Evolutionary conservation across 1,139 yeast genomes (phyloP).

Genomic region (Eremothecium sinecaudum): DNA sequence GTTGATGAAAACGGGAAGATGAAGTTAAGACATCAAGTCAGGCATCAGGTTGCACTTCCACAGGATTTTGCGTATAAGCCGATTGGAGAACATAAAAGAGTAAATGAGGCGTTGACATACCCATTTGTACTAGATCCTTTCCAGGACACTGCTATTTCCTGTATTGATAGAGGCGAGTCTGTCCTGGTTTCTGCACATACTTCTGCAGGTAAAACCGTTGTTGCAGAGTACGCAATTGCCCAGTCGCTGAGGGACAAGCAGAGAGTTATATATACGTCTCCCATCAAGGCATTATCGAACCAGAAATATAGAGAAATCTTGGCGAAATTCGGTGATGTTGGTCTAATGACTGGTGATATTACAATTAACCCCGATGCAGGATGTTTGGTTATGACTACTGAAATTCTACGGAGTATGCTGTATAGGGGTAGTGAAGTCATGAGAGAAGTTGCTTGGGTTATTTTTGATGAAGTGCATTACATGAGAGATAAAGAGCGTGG

Average conservation of each 20-base stretch:
- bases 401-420: slow-evolving; percentile 87
- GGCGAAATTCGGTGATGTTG: slow-evolving; percentile 77
- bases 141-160: slow-evolving; percentile 95
- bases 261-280: slow-evolving; percentile 85
- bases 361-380: slow-evolving; percentile 96
- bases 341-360: slow-evolving; percentile 95
- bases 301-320: slow-evolving; percentile 91
- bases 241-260: slow-evolving; percentile 88
- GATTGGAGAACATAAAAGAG: slow-evolving; percentile 72
- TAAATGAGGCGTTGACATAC: slow-evolving; percentile 72
- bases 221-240: slow-evolving; percentile 90
- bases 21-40: slow-evolving; percentile 79
- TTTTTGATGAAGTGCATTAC: slow-evolving; percentile 95
- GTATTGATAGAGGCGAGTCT: slow-evolving; percentile 92
- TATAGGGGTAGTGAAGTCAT: slow-evolving; percentile 94
- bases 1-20: slow-evolving; percentile 44
- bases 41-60: slow-evolving; percentile 96
- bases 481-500: slow-evolving; percentile 96
- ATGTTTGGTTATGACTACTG: slow-evolving; percentile 96
- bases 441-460: slow-evolving; percentile 94
- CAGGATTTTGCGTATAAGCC: slow-evolving; percentile 83
- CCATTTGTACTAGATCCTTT: slow-evolving; percentile 91
- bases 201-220: slow-evolving; percentile 88
- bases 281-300: slow-evolving; percentile 84
- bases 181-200: slow-evolving; percentile 98